Conservation (phyloP, 1,139 yeast genomes). For the Kodamaea fungicola region DNA sequence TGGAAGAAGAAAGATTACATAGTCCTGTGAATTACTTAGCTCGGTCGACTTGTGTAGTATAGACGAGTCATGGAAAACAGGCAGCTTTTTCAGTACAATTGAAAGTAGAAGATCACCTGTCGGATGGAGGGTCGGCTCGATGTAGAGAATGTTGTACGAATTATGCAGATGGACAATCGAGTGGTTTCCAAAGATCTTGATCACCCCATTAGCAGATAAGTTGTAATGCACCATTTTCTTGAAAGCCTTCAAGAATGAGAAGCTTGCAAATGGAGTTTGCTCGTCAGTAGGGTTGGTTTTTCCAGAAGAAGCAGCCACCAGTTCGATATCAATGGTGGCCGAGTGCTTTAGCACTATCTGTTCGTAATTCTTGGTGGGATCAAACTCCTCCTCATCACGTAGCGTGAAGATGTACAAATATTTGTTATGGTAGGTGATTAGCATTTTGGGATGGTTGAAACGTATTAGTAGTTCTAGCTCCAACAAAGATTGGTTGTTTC, state of each 20-base stretch:
- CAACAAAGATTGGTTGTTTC: conserved; percentile 42
- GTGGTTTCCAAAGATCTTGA: conserved; percentile 56
- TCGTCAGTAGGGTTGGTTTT: conserved; percentile 13
- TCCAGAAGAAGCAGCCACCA: conserved; percentile 24
- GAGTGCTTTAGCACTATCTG: conserved; percentile 31
- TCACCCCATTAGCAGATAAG: conserved; percentile 35
- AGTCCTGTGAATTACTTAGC: conserved; percentile 16
- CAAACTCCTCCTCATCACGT: conserved; percentile 19
- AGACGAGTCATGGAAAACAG: conserved; percentile 32
- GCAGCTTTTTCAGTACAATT: conserved; percentile 20
- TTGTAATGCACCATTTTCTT: conserved; percentile 51
- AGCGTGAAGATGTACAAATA: conserved; percentile 57
- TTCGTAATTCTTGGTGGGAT: conserved; percentile 31
- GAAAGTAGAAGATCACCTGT: conserved; percentile 48
- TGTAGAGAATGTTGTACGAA: conserved; percentile 30
- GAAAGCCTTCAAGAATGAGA: conserved; percentile 60
- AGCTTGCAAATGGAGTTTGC: conserved; percentile 44
- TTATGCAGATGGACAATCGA: conserved; percentile 20
- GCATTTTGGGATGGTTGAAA: conserved; percentile 45
- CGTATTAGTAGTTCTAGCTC: conserved; percentile 61
- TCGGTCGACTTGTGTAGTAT: conserved; percentile 5
- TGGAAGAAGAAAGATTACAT: conserved; percentile 66
- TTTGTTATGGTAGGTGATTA: conserved; percentile 58
- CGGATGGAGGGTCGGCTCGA: conserved; percentile 55
- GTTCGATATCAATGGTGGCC: conserved; percentile 26